A percentile compares a stretch with the other conserved stretches of the same genome.
Conservation (phyloP, 257 asterid species). For the Nicotiana attenuata region DNA sequence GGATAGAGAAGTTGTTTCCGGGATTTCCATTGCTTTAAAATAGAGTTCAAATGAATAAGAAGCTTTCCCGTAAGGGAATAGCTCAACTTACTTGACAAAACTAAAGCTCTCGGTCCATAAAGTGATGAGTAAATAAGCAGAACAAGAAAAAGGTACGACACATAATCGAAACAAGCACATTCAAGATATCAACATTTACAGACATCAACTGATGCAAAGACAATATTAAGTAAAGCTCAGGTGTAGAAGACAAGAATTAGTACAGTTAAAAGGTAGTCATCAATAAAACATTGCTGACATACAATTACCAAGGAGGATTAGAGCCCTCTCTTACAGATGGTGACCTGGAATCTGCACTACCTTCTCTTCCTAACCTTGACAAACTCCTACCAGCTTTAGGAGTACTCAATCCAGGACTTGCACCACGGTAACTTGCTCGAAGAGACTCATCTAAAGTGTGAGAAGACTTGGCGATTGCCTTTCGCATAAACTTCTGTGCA, state of each 20-base stretch:
- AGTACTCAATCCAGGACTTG: slow-evolving; percentile 69
- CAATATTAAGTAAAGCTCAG: neutral
- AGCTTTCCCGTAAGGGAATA: neutral
- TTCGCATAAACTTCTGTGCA: slow-evolving; percentile 89
- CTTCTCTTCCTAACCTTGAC: slow-evolving; percentile 79
- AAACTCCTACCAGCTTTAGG: slow-evolving; percentile 86
- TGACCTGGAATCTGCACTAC: slow-evolving; percentile 49
- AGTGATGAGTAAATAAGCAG: neutral
- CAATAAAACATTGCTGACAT: slow-evolving; percentile 8
- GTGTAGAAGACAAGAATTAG: neutral
- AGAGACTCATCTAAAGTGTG: slow-evolving; percentile 77
- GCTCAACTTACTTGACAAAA: slow-evolving; percentile 1
- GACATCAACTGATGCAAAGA: slow-evolving; percentile 4
- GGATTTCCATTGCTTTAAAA: neutral
- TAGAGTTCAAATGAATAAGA: neutral
- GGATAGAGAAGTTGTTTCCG: no score
- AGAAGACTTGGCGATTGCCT: slow-evolving; percentile 81
- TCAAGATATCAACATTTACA: neutral
- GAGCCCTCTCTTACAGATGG: slow-evolving; percentile 69
- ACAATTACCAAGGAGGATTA: slow-evolving; percentile 62
- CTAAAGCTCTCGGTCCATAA: neutral
- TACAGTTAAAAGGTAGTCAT: slow-evolving; percentile 16
- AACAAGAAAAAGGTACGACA: neutral
- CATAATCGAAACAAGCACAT: neutral
- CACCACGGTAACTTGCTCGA: slow-evolving; percentile 88